A percentile compares a stretch with the other conserved stretches of the same genome.
Evolutionary conservation across 768 basidiomycete genomes (phyloP).

Genomic region (Bullera alba): DNA sequence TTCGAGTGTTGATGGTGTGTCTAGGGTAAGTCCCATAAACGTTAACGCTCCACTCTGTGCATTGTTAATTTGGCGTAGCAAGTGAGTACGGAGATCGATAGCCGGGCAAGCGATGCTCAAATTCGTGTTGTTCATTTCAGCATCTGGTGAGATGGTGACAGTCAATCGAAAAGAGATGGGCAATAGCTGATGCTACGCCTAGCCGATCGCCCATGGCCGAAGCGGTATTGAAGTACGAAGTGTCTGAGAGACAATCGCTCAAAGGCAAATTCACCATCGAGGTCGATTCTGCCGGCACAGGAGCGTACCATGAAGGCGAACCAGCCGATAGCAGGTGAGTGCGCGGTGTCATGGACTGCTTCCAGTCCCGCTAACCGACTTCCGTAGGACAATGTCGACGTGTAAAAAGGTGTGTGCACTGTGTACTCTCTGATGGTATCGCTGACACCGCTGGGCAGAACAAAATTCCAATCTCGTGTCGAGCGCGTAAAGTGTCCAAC

Average conservation of each 20-base stretch:
- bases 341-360: neutral
- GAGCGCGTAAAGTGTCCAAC: conserved; percentile 59
- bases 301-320: conserved; percentile 74
- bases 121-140: conserved; percentile 4
- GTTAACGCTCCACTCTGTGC: neutral
- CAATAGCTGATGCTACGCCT: neutral
- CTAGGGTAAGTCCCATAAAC: conserved; percentile 29
- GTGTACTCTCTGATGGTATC: neutral
- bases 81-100: conserved; percentile 17
- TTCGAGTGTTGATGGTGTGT: conserved; percentile 44
- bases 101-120: neutral
- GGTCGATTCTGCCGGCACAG: conserved; percentile 80
- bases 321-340: conserved; percentile 71
- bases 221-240: conserved; percentile 63
- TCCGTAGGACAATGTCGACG: conserved; percentile 58
- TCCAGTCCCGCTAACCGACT: no score
- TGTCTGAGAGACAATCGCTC: conserved; percentile 15
- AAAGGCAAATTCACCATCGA: conserved; percentile 55
- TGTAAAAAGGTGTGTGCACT: conserved; percentile 65
- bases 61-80: conserved; percentile 13
- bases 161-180: neutral
- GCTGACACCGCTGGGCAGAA: conserved; percentile 48
- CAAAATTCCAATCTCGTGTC: conserved; percentile 62
- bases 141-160: conserved; percentile 15
- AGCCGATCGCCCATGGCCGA: conserved; percentile 87